A percentile compares a stretch with the other conserved stretches of the same genome.
phyloP scores from a whole-genome alignment of 208 protist genomes.

The Wallacemonas sp. region DNA sequence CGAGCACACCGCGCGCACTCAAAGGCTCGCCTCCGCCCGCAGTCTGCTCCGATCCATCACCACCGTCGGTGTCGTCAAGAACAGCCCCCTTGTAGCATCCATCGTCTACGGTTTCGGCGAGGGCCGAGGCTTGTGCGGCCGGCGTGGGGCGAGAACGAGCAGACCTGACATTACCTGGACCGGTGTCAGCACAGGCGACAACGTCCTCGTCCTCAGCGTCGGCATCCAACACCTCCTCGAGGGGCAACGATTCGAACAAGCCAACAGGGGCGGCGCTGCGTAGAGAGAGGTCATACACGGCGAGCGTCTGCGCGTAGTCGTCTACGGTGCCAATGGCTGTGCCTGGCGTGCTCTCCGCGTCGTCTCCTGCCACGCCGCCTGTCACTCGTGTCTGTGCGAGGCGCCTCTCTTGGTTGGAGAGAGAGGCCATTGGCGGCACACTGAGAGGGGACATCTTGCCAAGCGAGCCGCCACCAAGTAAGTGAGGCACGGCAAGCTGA shows the following conservation, averaged over 20 bases:
- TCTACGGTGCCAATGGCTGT: neutral
- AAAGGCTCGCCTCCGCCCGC: neutral
- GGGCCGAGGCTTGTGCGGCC: neutral
- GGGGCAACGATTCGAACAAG: neutral
- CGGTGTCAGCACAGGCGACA: too few species aligned
- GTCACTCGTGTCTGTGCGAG: too few species aligned
- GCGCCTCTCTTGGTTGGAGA: too few species aligned
- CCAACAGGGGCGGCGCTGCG: constrained; percentile 7
- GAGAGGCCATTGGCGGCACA: too few species aligned
- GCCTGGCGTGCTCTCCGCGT: neutral
- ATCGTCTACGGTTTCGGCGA: constrained; percentile 28
- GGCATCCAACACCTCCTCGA: constrained; percentile 22
- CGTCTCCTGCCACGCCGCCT: neutral
- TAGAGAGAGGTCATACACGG: constrained; percentile 34
- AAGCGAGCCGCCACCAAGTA: constrained; percentile 5
- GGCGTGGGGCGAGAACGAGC: constrained; percentile 15
- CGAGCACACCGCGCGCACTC: neutral
- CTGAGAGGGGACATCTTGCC: constrained; percentile 6
- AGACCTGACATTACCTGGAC: too few species aligned
- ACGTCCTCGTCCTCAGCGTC: too few species aligned
- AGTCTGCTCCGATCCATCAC: neutral
- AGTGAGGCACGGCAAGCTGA: neutral
- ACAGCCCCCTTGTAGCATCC: constrained; percentile 15
- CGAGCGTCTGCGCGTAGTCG: constrained; percentile 28
- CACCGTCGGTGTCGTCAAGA: neutral